Evolutionary conservation across 352 stramenopile genomes (phyloP).

Genomic region (Pythium guiyangense): DNA sequence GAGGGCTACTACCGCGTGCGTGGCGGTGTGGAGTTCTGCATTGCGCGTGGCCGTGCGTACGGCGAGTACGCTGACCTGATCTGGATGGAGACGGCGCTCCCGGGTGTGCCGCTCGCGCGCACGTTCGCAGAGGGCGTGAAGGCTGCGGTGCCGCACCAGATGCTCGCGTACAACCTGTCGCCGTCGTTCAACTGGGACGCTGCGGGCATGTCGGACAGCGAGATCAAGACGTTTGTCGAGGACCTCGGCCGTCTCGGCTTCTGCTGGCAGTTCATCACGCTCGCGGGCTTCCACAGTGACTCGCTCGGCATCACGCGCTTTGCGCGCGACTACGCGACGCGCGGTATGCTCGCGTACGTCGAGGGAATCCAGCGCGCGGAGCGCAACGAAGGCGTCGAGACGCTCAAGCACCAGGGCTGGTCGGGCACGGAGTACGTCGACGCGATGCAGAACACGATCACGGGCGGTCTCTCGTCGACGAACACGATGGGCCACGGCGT

Average conservation of each 20-base stretch:
- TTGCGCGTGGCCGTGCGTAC: constrained; percentile 94
- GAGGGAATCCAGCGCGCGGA: constrained; percentile 95
- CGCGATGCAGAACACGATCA: constrained; percentile 94
- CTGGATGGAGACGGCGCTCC: constrained; percentile 98
- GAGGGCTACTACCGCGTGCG: constrained; percentile 98
- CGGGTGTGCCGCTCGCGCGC: constrained; percentile 92
- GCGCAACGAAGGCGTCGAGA: constrained; percentile 92
- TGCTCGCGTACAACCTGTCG: constrained; percentile 98
- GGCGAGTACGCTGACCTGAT: constrained; percentile 95
- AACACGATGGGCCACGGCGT: constrained; percentile 97
- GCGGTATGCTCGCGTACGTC: constrained; percentile 95
- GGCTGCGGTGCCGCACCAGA: constrained; percentile 90
- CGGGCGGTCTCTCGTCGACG: constrained; percentile 93
- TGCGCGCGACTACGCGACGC: constrained; percentile 89
- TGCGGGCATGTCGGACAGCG: constrained; percentile 92
- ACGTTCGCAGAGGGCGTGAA: constrained; percentile 94
- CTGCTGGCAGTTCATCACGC: constrained; percentile 98
- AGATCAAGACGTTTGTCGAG: constrained; percentile 94
- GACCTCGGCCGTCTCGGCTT: constrained; percentile 95
- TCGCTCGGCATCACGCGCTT: constrained; percentile 95
- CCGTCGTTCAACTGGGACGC: constrained; percentile 99
- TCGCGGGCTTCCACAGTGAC: constrained; percentile 98
- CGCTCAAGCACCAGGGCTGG: constrained; percentile 98
- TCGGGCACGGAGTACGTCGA: constrained; percentile 96
- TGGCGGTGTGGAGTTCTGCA: constrained; percentile 96